These are phyloP conservation scores for Fusarium pininemorale DNA, from an alignment of 2,329 filamentous ascomycete genomes.

Conservation along the genomic window DNA sequence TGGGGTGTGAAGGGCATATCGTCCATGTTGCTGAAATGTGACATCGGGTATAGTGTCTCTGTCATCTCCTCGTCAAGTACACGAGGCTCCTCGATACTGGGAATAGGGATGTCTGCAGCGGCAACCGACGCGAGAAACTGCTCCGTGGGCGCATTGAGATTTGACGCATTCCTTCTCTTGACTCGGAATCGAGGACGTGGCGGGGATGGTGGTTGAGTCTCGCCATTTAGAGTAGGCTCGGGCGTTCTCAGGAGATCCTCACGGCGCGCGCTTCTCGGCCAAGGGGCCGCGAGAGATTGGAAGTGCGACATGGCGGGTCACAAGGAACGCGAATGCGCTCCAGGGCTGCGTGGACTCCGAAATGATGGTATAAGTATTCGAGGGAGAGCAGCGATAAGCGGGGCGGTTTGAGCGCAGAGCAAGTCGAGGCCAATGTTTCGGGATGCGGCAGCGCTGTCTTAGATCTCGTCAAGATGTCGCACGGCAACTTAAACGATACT, in stretches of 20 bases:
- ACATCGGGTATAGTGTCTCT: conserved; percentile 48
- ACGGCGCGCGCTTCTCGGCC: conserved; percentile 55
- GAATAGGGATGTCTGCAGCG: conserved; percentile 70
- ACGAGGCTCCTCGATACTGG: conserved; percentile 69
- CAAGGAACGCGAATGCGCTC: conserved; percentile 37
- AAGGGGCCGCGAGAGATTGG: conserved; percentile 55
- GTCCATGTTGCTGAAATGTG: conserved; percentile 48
- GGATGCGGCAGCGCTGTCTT: conserved; percentile 39
- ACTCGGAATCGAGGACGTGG: conserved; percentile 64
- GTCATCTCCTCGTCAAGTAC: conserved; percentile 57
- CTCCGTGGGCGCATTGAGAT: conserved; percentile 66
- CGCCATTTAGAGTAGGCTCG: conserved; percentile 55
- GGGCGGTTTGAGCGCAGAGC: conserved; percentile 17
- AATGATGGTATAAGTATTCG: conserved; percentile 21
- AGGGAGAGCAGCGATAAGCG: conserved; percentile 6
- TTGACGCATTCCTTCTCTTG: conserved; percentile 63
- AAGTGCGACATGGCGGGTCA: conserved; percentile 55
- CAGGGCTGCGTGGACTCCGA: conserved; percentile 14
- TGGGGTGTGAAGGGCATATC: conserved; percentile 43
- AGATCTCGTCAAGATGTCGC: conserved; percentile 26
- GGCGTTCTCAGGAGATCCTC: conserved; percentile 59
- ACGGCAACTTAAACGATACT: not conserved
- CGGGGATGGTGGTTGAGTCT: conserved; percentile 57
- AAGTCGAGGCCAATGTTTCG: conserved; percentile 35
- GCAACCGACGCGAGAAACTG: conserved; percentile 75